Percentiles rank a stretch among this genome's conserved stretches.
Conservation (phyloP, 257 asterid genomes). For the Plectranthus barbatus region DNA sequence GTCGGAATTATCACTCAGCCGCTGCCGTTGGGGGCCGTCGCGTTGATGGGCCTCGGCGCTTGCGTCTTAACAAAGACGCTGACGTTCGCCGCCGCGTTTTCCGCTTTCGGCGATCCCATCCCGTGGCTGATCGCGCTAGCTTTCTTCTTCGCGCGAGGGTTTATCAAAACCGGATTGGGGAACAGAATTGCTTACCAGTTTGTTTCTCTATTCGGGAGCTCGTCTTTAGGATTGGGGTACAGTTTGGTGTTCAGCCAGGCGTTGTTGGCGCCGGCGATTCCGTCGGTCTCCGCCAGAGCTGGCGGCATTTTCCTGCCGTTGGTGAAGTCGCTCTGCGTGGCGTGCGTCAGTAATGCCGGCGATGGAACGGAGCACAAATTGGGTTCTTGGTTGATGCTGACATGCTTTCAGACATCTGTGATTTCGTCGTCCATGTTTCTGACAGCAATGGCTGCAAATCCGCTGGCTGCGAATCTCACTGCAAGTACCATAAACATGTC, state of each 20-base stretch:
- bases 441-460: constrained; percentile 99
- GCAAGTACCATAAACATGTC: constrained; percentile 51
- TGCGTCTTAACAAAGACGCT: constrained; percentile 80
- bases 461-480: constrained; percentile 84
- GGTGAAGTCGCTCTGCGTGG: constrained; percentile 84
- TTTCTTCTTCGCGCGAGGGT: constrained; percentile 90
- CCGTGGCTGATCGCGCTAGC: constrained; percentile 96
- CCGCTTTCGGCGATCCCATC: constrained; percentile 94
- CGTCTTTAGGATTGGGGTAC: constrained; percentile 79
- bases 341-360: constrained; percentile 87
- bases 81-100: constrained; percentile 80
- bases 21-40: constrained; percentile 88
- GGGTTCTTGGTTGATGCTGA: constrained; percentile 95
- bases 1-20: constrained; percentile 93
- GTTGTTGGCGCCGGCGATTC: constrained; percentile 89
- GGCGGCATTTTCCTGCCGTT: constrained; percentile 92
- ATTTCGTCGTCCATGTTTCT: constrained; percentile 89
- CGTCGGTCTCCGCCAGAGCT: constrained; percentile 92
- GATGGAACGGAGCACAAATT: constrained; percentile 85
- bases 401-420: constrained; percentile 90
- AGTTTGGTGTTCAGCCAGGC: constrained; percentile 97
- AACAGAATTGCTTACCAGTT: constrained; percentile 91
- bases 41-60: constrained; percentile 82
- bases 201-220: constrained; percentile 78
- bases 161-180: constrained; percentile 86